Evolutionary conservation across 2,329 filamentous ascomycete species (phyloP), one percentile per base, ranked within the genome.

Genomic region (Parastagonospora nodorum): DNA sequence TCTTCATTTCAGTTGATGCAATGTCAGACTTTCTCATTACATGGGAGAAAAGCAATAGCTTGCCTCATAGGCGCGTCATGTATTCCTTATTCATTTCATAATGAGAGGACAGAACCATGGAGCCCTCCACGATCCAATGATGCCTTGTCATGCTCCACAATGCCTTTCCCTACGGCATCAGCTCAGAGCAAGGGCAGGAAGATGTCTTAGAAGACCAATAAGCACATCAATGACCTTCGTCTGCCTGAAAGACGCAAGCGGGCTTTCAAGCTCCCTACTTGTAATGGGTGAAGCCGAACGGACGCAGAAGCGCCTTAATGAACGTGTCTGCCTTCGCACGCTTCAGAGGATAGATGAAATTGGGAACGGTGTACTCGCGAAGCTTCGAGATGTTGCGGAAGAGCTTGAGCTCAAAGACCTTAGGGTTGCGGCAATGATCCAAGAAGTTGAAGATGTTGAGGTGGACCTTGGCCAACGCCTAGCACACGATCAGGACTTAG

Each of bases 371-470:
- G 15, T 56, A 58, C 8, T 47, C 37, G 9, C 44, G 44, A 27
- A 58, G 50, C 14, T 42, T 24, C 9, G 27, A 42, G 38, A 44
- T 38, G 15, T 44, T 50, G 10, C 28, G 12, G 37, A 54, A 56
- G 14, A 28, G 11, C 36, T 41, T 31, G 27, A 49, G 11, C 2
- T 15, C 15, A 16, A 37, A 27, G 15, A 15, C 30, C 31, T 42
- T 19, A 3, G 50, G 48, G 6, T 43, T 33, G 36, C 57, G 57
- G 7, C 51, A 43, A 38, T 58, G 52, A 9, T 60, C 50, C 7
- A 63, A 41, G 35, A 61, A 44, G 31, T 58, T 48, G 40, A 51
- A 36, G 16, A 64, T 46, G 35, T 63, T 63, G 55, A 60, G 45
- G 14, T 52, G 35, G 27, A 56, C 36, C 14, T 19, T 27, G 6